phyloP scores from a whole-genome alignment of 2,329 filamentous ascomycete genomes.

The Ceratocystis cacaofunesta region DNA sequence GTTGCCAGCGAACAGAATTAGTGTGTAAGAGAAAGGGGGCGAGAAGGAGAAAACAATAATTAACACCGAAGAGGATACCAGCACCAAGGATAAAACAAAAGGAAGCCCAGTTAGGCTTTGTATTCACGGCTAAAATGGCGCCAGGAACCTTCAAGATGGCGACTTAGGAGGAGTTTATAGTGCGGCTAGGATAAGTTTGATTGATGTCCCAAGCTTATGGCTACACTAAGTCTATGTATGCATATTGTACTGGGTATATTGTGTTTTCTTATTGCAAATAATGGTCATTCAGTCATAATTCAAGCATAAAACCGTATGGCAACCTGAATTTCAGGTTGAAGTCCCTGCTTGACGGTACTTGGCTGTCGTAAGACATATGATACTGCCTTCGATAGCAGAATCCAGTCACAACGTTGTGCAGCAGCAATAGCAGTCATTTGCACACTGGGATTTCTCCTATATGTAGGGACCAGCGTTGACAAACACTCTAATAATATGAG shows the following conservation, averaged over 20 bases:
- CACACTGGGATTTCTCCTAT: too few species aligned
- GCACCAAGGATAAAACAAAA: neutral
- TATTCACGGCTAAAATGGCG: neutral
- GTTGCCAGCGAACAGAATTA: neutral
- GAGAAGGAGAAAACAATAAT: neutral
- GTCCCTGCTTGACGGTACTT: too few species aligned
- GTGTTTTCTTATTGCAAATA: neutral
- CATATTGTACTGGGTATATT: neutral
- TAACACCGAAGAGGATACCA: neutral
- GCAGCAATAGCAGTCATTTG: too few species aligned
- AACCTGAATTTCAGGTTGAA: too few species aligned
- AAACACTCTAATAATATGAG: neutral
- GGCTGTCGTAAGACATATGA: too few species aligned
- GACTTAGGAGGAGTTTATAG: neutral
- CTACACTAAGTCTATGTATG: neutral
- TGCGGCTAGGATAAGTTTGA: too few species aligned
- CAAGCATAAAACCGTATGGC: neutral
- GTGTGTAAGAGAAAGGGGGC: neutral
- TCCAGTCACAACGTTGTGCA: too few species aligned
- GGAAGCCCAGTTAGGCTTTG: neutral
- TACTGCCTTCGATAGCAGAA: too few species aligned
- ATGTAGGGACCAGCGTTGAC: too few species aligned
- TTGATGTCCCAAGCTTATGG: too few species aligned
- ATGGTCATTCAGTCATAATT: neutral
- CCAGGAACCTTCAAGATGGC: neutral